Percentiles rank a stretch among this genome's conserved stretches.
Evolutionary conservation across 192 early-diverging fungal species (phyloP).

Genomic region (Geranomyces variabilis): DNA sequence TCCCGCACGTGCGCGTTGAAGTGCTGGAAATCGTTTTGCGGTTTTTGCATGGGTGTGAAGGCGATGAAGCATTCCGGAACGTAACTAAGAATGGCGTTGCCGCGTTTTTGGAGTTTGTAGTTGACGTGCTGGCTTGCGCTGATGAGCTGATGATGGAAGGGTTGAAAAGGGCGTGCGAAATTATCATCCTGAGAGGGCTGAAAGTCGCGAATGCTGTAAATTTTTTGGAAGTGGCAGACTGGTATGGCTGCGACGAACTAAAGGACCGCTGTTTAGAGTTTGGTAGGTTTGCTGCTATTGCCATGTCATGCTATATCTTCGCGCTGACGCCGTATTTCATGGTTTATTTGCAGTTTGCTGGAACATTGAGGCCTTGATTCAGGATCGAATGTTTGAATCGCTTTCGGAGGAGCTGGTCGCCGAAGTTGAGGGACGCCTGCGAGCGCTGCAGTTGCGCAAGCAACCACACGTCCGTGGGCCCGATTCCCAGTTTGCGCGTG

Average conservation of each 20-base stretch:
- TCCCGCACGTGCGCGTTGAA: slow-evolving; percentile 55
- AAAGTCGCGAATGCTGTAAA: slow-evolving; percentile 54
- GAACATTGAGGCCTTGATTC: slow-evolving; percentile 44
- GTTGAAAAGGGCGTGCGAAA: slow-evolving; percentile 42
- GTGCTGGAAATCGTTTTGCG: slow-evolving; percentile 56
- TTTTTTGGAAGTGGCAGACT: slow-evolving; percentile 58
- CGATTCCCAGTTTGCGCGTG: slow-evolving; percentile 37
- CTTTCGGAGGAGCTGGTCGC: slow-evolving; percentile 27
- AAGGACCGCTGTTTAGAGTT: slow-evolving; percentile 61
- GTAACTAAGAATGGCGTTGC: slow-evolving; percentile 42
- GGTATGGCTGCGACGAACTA: slow-evolving; percentile 53
- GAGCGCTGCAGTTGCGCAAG: slow-evolving; percentile 36
- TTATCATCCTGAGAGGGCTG: slow-evolving; percentile 34
- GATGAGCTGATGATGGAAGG: slow-evolving; percentile 63
- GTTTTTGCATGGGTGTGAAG: slow-evolving; percentile 52
- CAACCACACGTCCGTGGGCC: slow-evolving; percentile 34
- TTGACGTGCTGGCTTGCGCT: slow-evolving; percentile 62
- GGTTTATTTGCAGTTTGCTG: slow-evolving; percentile 21
- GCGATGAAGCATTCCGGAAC: slow-evolving; percentile 42
- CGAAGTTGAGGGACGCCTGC: slow-evolving; percentile 30
- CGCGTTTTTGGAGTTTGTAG: slow-evolving; percentile 54
- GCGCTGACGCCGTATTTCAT: neutral
- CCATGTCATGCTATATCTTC: neutral
- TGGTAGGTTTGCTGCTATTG: slow-evolving; percentile 13
- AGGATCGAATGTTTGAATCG: slow-evolving; percentile 24